A percentile compares a stretch with the other conserved stretches of the same genome.
Conservation (phyloP, 1,284 basidiomycete genomes). For the Fomitopsis pinicola region DNA sequence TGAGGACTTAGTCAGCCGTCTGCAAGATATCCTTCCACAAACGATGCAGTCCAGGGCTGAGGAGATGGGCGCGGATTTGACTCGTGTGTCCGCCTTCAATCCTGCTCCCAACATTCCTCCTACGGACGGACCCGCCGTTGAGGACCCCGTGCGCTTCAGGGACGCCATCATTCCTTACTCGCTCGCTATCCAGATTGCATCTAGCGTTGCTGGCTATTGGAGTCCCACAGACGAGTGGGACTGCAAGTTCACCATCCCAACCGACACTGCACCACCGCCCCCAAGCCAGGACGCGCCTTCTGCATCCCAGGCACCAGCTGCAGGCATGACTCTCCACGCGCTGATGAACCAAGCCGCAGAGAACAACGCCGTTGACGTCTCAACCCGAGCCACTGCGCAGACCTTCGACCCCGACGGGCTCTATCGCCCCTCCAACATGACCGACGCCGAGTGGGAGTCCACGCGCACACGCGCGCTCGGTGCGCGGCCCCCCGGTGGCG, state of each 20-base stretch:
- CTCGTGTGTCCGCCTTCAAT: conserved; percentile 42
- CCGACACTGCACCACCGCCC: conserved; percentile 14
- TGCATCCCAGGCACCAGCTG: not conserved
- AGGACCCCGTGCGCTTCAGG: conserved; percentile 23
- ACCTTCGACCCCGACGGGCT: not conserved
- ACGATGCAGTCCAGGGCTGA: conserved; percentile 29
- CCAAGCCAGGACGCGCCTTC: no score
- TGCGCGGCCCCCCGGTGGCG: not conserved
- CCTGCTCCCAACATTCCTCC: conserved; percentile 32
- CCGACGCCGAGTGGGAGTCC: conserved; percentile 4
- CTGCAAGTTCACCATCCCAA: conserved; percentile 42
- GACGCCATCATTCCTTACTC: conserved; percentile 58
- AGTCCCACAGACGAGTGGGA: conserved; percentile 69
- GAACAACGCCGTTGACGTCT: conserved; percentile 14
- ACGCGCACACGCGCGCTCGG: conserved; percentile 14
- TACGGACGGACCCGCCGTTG: conserved; percentile 4
- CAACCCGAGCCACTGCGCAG: not conserved
- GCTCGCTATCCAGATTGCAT: conserved; percentile 63
- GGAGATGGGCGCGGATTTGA: conserved; percentile 40
- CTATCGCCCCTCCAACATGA: conserved; percentile 4
- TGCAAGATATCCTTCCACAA: conserved; percentile 32
- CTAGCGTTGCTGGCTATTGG: conserved; percentile 56
- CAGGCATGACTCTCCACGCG: conserved; percentile 13
- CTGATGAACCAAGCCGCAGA: conserved; percentile 19
- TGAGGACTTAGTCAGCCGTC: conserved; percentile 41